Percentiles rank a stretch among this genome's conserved stretches.
phyloP scores from a whole-genome alignment of 352 stramenopile species.

The Globisporangium barbulae region DNA sequence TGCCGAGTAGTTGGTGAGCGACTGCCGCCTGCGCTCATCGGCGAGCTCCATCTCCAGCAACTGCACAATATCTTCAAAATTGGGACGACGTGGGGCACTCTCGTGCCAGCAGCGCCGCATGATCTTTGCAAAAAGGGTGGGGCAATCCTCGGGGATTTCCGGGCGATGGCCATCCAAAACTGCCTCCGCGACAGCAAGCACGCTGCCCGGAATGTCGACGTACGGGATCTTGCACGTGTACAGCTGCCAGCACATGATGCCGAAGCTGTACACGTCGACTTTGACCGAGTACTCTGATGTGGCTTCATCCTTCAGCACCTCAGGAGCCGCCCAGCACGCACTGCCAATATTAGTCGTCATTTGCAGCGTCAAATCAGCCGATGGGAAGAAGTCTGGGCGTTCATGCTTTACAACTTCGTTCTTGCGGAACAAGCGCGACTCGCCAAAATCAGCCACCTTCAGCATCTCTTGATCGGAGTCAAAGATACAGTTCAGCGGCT shows the following conservation, averaged over 20 bases:
- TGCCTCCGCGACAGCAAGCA: constrained; percentile 68
- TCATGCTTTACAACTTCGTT: constrained; percentile 46
- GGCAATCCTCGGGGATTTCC: constrained; percentile 54
- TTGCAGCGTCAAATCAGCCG: constrained; percentile 58
- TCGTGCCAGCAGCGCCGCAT: constrained; percentile 81
- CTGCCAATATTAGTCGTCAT: constrained; percentile 85
- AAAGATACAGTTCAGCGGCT: constrained; percentile 83
- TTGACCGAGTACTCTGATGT: constrained; percentile 77
- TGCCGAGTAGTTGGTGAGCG: constrained; percentile 5
- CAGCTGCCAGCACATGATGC: constrained; percentile 83
- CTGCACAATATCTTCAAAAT: constrained; percentile 78
- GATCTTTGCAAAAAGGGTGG: constrained; percentile 73
- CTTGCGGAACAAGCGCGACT: constrained; percentile 68
- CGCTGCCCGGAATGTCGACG: constrained; percentile 72
- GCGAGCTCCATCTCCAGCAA: constrained; percentile 69
- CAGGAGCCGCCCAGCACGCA: constrained; percentile 72
- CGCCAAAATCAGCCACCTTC: constrained; percentile 79
- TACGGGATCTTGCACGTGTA: constrained; percentile 72
- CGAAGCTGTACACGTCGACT: constrained; percentile 85
- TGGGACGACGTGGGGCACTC: constrained; percentile 59
- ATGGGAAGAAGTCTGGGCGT: constrained; percentile 54
- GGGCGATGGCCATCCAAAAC: constrained; percentile 63
- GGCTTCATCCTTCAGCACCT: constrained; percentile 68
- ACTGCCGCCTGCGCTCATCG: constrained; percentile 40
- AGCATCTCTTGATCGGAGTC: constrained; percentile 72